Conservation (phyloP, 805 yeast species). For the Metschnikowia lachancei region DNA sequence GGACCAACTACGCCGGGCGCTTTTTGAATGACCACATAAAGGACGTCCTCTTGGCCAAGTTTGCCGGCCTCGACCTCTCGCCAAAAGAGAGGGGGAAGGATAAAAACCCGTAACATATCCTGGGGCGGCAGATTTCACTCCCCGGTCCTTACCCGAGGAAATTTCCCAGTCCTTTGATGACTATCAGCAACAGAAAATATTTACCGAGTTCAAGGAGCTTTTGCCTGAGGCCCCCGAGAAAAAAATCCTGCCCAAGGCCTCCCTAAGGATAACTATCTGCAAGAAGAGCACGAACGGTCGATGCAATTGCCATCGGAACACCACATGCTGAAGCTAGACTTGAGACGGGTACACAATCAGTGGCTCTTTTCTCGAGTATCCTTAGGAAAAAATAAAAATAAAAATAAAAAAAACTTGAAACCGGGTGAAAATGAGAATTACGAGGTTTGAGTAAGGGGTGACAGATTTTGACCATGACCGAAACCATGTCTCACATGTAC, state of each 20-base stretch:
- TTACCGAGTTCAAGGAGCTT: slow-evolving; percentile 76
- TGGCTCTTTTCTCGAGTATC: no score
- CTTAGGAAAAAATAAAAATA: no score
- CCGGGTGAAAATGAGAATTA: no score
- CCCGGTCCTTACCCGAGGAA: slow-evolving; percentile 25
- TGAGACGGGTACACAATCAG: no score
- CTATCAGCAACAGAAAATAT: slow-evolving; percentile 53
- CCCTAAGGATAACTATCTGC: slow-evolving; percentile 29
- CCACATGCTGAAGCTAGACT: no score
- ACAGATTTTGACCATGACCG: no score
- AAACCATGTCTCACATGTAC: no score
- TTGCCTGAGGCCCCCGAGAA: slow-evolving; percentile 54
- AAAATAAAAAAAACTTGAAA: no score
- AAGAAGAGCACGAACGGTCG: slow-evolving; percentile 38
- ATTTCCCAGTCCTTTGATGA: slow-evolving; percentile 51
- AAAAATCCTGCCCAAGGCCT: slow-evolving; percentile 20
- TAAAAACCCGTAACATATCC: slow-evolving; percentile 40
- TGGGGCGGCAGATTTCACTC: slow-evolving; percentile 25
- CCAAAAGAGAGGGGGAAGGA: slow-evolving; percentile 48
- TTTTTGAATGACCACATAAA: slow-evolving; percentile 55
- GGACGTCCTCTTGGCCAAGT: slow-evolving; percentile 36
- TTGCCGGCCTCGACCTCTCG: slow-evolving; percentile 29
- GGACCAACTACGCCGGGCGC: slow-evolving; percentile 72
- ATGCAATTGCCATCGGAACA: slow-evolving; percentile 84
- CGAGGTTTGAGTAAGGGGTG: no score